Base-by-base conservation (phyloP, 805 yeast species). In the Starmerella etchellsii region DNA sequence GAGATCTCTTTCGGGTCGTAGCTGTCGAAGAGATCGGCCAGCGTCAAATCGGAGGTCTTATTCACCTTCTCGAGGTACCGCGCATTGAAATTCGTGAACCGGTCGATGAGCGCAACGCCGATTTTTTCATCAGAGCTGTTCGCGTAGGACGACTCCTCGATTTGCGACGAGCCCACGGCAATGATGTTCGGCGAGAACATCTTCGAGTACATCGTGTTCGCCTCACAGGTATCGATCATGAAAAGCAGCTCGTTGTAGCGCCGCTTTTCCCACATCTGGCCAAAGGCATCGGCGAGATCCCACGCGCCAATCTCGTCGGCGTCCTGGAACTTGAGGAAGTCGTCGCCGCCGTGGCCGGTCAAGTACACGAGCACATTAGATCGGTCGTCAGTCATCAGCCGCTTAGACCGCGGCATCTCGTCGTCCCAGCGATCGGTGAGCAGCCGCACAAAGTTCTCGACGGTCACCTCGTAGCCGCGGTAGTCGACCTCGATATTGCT, bases 341-440 rank as follows among this genome's bases (percentile, higher is more conserved):
- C 97, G 54, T 87, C 84, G 39, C 99, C 99, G 20, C 99, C 99
- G 61, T 91, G 99, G 20, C 99, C 99, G 1, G 98, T 91, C 76
- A 91, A 70, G 59, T 91, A 91, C 22, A 91, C 80, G 60, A 91
- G 82, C 37, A 91, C 84, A 59, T 91, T 91, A 24, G 95, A 82
- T 57, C 84, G 77, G 58, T 87, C 96, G 64, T 91, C 97, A 0
- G 97, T 84, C 45, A 87, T 64, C 35, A 91, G 66, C 49, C 97
- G 68, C 61, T 91, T 91, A 13, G 94, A 81, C 47, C 94, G 70
- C 3, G 98, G 97, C 49, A 88, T 95, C 40, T 83, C 87, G 28
- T 78, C 81, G 34, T 85, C 85, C 95, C 97, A 91, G 50, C 97
- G 73, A 58, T 91, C 97, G 0, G 98, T 91, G 49, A 91, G 63